phyloP scores from a whole-genome alignment of 192 early-diverging fungal species.

The Coemansia reversa region DNA sequence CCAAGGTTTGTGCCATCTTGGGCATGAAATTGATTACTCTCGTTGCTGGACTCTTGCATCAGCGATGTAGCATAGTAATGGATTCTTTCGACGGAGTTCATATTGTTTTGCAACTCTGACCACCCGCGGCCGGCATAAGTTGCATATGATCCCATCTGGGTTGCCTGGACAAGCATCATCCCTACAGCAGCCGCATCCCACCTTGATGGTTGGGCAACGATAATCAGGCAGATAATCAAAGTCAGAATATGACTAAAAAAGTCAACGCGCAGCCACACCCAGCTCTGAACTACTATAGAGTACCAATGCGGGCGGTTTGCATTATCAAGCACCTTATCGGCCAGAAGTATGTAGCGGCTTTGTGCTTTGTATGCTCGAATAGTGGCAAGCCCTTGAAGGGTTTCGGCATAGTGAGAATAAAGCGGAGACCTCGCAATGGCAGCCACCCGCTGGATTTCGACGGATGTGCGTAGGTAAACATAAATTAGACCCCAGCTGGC shows the following conservation, averaged over 20 bases:
- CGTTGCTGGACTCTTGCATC: constrained; percentile 19
- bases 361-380: constrained; percentile 76
- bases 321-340: constrained; percentile 24
- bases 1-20: background rate
- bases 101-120: constrained; percentile 53
- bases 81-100: constrained; percentile 50
- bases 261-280: constrained; percentile 50
- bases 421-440: constrained; percentile 79
- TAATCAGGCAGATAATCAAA: constrained; percentile 30
- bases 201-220: constrained; percentile 28
- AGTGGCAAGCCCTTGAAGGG: constrained; percentile 75
- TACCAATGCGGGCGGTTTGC: constrained; percentile 51
- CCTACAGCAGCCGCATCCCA: constrained; percentile 52
- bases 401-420: constrained; percentile 80
- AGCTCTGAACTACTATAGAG: constrained; percentile 33
- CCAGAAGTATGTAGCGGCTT: constrained; percentile 16
- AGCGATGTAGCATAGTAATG: constrained; percentile 37
- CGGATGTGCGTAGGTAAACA: constrained; percentile 76
- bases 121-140: constrained; percentile 49
- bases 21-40: background rate
- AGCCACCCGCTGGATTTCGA: constrained; percentile 89
- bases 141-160: constrained; percentile 44
- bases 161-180: constrained; percentile 42
- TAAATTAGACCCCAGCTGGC: constrained; percentile 73
- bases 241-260: constrained; percentile 29